A percentile compares a stretch with the other conserved stretches of the same genome.
phyloP scores from a whole-genome alignment of 441 rosid species.

The Pelargonium cotyledonis region DNA sequence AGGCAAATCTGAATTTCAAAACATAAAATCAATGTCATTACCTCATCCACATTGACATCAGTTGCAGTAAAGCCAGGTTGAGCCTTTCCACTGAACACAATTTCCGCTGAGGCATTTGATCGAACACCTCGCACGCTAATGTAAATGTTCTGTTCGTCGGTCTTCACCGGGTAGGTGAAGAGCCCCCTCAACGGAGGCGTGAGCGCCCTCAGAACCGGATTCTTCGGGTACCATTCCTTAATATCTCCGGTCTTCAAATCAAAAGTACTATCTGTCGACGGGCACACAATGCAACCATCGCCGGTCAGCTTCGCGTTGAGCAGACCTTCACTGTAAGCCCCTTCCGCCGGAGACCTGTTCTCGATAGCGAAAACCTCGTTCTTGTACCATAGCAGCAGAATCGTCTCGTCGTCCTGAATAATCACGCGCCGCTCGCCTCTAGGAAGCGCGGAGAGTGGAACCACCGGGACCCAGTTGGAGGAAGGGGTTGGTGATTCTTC shows the following conservation, averaged over 20 bases:
- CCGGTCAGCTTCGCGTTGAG: conserved; percentile 86
- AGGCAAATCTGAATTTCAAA: background rate
- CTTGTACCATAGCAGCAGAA: conserved; percentile 83
- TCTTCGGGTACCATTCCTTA: conserved; percentile 86
- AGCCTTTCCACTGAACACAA: conserved; percentile 86
- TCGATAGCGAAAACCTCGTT: conserved; percentile 78
- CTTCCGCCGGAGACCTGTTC: conserved; percentile 93
- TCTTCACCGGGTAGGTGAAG: conserved; percentile 58
- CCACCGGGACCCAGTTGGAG: conserved; percentile 85
- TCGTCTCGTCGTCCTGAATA: conserved; percentile 73
- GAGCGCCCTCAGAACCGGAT: conserved; percentile 72
- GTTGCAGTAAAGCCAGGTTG: conserved; percentile 83
- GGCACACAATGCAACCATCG: conserved; percentile 90
- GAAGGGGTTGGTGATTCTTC: conserved; percentile 32
- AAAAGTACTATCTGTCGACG: conserved; percentile 80
- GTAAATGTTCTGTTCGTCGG: conserved; percentile 65
- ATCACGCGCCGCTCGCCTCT: conserved; percentile 86
- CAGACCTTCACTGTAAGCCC: conserved; percentile 86
- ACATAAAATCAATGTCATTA: conserved; percentile 16
- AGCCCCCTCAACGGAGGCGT: conserved; percentile 72
- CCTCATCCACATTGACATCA: conserved; percentile 90
- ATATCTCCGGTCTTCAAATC: conserved; percentile 67
- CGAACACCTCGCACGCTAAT: conserved; percentile 44
- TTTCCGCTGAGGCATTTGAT: conserved; percentile 68
- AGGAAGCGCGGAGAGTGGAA: conserved; percentile 79